These are phyloP conservation scores for Carex scoparia DNA, from an alignment of 176 grass and related monocot species.

Conservation along the genomic window DNA sequence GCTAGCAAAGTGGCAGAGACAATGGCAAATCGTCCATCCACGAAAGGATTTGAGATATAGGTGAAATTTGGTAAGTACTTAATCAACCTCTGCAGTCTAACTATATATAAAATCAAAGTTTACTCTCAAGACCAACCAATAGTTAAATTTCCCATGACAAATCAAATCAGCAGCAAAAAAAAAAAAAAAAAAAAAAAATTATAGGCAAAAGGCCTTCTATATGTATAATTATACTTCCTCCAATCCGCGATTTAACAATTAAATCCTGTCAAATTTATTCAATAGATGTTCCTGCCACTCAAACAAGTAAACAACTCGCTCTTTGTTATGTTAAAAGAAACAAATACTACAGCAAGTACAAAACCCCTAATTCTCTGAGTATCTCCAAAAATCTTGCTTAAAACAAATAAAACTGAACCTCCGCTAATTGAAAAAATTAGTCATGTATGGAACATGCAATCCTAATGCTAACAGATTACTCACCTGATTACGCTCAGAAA, in stretches of 20 bases:
- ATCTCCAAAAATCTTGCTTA: not conserved
- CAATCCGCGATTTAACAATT: not conserved
- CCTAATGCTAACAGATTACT: not conserved
- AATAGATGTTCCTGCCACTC: not conserved
- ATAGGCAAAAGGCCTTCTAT: not conserved
- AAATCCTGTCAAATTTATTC: not conserved
- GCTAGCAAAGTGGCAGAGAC: not conserved
- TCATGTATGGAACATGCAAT: not conserved
- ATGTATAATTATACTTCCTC: not conserved
- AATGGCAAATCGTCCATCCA: not conserved
- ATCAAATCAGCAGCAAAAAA: not conserved
- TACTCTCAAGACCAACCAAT: not conserved
- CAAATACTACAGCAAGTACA: not conserved
- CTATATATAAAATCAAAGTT: not conserved
- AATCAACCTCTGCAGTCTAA: not conserved
- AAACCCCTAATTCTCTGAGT: not conserved
- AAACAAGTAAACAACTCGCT: not conserved
- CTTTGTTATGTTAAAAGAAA: not conserved
- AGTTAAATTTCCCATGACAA: not conserved
- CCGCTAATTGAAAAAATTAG: not conserved
- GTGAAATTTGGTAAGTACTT: not conserved
- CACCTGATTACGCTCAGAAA: constrained; percentile 71
- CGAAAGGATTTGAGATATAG: not conserved
- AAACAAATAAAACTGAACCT: not conserved
- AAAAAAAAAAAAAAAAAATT: not conserved